Evolutionary conservation across 1,284 basidiomycete species (phyloP).

Genomic region (Malassezia equina): DNA sequence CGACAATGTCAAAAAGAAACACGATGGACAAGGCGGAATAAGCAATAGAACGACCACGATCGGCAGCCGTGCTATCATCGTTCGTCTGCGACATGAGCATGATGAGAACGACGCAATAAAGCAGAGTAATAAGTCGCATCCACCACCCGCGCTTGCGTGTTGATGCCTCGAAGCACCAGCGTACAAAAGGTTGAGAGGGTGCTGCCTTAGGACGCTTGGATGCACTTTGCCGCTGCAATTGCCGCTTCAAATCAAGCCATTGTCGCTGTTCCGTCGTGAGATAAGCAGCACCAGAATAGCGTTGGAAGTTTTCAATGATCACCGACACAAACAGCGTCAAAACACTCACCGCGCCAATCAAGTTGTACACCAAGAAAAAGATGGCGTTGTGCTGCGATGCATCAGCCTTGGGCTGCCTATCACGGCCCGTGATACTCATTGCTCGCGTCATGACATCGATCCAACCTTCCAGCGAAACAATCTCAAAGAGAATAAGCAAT

Average conservation of each 20-base stretch:
- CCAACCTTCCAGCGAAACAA: conserved; percentile 90
- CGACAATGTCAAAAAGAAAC: conserved; percentile 67
- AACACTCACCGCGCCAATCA: conserved; percentile 76
- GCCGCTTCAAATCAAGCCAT: conserved; percentile 85
- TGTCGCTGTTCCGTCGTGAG: conserved; percentile 75
- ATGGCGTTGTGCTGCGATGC: conserved; percentile 57
- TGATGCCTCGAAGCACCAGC: conserved; percentile 87
- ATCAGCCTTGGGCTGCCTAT: conserved; percentile 37
- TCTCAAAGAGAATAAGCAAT: conserved; percentile 87
- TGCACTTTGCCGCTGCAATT: conserved; percentile 76
- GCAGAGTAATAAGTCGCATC: conserved; percentile 67
- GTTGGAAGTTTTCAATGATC: conserved; percentile 84
- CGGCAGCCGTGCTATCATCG: conserved; percentile 54
- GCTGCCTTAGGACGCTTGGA: conserved; percentile 64
- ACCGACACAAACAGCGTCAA: conserved; percentile 56
- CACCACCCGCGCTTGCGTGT: conserved; percentile 89
- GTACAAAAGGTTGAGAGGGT: conserved; percentile 56
- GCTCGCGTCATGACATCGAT: conserved; percentile 76
- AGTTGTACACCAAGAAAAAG: conserved; percentile 86
- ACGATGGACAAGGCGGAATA: conserved; percentile 66
- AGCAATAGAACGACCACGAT: conserved; percentile 63
- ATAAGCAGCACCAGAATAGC: conserved; percentile 65
- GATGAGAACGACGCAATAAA: conserved; percentile 76
- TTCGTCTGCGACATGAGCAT: conserved; percentile 78
- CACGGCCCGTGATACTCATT: conserved; percentile 64